Evolutionary conservation across 1,284 basidiomycete species (phyloP).

Genomic region (Flammula alnicola): DNA sequence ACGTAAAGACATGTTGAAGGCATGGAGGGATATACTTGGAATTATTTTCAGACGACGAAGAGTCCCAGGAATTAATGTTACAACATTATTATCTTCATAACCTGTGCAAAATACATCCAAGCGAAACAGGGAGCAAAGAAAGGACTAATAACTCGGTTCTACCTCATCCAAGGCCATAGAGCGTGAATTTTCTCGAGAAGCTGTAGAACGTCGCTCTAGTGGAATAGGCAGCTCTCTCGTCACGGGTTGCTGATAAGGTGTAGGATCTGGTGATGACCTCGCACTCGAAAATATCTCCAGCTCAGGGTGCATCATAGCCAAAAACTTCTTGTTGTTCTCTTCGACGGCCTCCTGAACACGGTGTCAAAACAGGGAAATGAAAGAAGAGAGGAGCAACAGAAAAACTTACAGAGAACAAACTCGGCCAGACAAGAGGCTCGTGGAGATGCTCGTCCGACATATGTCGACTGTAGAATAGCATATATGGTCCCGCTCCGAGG

Average conservation of each 20-base stretch:
- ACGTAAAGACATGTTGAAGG: no score
- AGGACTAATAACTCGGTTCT: not conserved
- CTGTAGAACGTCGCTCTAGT: conserved; percentile 8
- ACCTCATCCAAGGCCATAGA: conserved; percentile 17
- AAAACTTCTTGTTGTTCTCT: conserved; percentile 38
- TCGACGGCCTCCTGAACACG: conserved; percentile 36
- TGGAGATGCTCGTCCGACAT: conserved; percentile 44
- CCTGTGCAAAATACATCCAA: no score
- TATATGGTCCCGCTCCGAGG: conserved; percentile 73
- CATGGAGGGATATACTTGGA: no score
- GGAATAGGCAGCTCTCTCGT: conserved; percentile 17
- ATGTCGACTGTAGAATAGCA: conserved; percentile 70
- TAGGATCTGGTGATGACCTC: conserved; percentile 8
- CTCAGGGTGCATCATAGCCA: conserved; percentile 37
- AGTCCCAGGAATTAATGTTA: no score
- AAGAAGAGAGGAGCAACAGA: not conserved
- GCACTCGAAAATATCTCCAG: conserved; percentile 24
- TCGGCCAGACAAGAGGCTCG: conserved; percentile 42
- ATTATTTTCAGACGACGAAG: no score
- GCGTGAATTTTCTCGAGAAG: conserved; percentile 18
- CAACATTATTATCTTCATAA: no score
- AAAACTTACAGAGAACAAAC: conserved; percentile 40
- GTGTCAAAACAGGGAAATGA: not conserved
- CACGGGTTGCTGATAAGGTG: not conserved
- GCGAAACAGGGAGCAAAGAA: no score